A percentile compares a stretch with the other conserved stretches of the same genome.
Conservation (phyloP, 176 grass and related monocot genomes). For the Raddia distichophylla region DNA sequence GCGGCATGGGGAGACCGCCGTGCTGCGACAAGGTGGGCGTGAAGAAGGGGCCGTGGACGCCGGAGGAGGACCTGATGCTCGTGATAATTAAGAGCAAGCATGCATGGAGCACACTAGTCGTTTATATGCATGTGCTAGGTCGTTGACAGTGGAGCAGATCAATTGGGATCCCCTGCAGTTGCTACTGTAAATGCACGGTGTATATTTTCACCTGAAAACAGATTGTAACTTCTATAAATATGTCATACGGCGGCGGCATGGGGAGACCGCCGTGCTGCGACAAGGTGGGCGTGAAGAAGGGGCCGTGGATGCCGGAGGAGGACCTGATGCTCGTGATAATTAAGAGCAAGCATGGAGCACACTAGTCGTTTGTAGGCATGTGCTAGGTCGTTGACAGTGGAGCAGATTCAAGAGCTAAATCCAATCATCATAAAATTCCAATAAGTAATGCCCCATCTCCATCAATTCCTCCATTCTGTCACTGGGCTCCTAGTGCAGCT, state of each 20-base stretch:
- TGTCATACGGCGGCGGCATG: slow-evolving; percentile 63
- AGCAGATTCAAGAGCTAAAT: background rate
- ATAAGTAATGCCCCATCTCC: background rate
- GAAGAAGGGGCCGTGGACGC: slow-evolving; percentile 98
- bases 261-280: slow-evolving; percentile 95
- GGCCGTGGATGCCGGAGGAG: slow-evolving; percentile 97
- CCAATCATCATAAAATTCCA: background rate
- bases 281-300: slow-evolving; percentile 93
- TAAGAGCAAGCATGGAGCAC: no score
- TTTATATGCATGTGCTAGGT: no score
- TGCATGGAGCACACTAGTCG: no score
- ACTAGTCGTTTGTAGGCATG: background rate
- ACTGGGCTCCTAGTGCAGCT: background rate
- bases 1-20: slow-evolving; percentile 84
- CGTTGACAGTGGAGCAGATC: no score
- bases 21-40: slow-evolving; percentile 91
- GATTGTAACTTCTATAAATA: no score
- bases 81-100: slow-evolving; percentile 17
- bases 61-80: slow-evolving; percentile 92
- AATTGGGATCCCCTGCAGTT: no score
- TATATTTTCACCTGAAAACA: no score
- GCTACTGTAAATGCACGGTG: no score
- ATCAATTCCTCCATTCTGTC: background rate
- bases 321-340: slow-evolving; percentile 71
- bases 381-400: background rate